These are phyloP conservation scores for Colletotrichum sp. DNA, from an alignment of 2,329 filamentous ascomycete genomes.

Conservation along the genomic window DNA sequence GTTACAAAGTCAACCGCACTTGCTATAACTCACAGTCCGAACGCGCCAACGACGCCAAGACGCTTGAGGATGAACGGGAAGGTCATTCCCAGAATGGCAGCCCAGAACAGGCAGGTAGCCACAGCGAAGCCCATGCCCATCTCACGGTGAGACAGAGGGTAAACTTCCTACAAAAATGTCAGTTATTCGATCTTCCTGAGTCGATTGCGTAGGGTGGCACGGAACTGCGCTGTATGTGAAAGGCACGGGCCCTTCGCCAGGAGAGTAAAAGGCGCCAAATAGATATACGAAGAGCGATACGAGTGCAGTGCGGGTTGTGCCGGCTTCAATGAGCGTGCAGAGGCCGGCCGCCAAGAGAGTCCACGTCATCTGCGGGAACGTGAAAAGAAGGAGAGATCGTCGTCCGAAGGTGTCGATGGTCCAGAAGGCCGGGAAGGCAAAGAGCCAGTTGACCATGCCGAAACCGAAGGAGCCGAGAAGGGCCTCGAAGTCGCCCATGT, in stretches of 20 bases:
- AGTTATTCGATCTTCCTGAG: neutral
- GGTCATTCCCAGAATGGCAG: slow-evolving; percentile 66
- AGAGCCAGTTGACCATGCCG: slow-evolving; percentile 63
- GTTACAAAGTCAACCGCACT: neutral
- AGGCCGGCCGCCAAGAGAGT: slow-evolving; percentile 63
- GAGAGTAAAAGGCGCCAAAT: slow-evolving; percentile 30
- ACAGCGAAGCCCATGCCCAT: slow-evolving; percentile 75
- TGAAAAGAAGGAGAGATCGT: slow-evolving; percentile 58
- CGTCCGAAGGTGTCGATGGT: slow-evolving; percentile 58
- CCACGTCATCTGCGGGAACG: slow-evolving; percentile 66
- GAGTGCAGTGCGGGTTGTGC: slow-evolving; percentile 41
- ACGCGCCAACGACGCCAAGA: slow-evolving; percentile 44
- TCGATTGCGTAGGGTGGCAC: neutral
- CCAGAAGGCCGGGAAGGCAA: slow-evolving; percentile 62
- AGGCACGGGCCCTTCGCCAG: slow-evolving; percentile 67
- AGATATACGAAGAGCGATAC: slow-evolving; percentile 50
- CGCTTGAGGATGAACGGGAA: slow-evolving; percentile 61
- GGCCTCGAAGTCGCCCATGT: slow-evolving; percentile 59
- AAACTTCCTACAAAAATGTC: slow-evolving; percentile 55
- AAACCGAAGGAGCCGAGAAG: slow-evolving; percentile 53
- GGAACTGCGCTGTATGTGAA: slow-evolving; percentile 65
- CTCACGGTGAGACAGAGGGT: slow-evolving; percentile 73
- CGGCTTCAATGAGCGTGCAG: slow-evolving; percentile 50
- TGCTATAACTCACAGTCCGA: slow-evolving; percentile 40
- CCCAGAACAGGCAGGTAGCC: slow-evolving; percentile 68